Conservation (phyloP, 2,329 filamentous ascomycete species). For the Phialemonium atrogriseum region DNA sequence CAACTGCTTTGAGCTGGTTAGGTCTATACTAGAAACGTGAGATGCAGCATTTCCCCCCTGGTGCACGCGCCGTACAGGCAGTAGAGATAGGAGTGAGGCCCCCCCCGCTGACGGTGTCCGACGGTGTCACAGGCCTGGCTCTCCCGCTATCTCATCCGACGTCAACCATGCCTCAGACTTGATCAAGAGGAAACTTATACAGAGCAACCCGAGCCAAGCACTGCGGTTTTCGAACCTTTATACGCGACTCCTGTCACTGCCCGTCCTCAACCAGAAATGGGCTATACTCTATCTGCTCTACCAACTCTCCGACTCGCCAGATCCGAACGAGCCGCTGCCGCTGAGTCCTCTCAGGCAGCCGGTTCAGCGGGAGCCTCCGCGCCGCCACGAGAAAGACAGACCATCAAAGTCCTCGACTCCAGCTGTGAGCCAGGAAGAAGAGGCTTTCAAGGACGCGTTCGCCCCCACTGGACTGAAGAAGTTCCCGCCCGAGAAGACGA, state of each 20-base stretch:
- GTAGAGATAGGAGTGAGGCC: too few species aligned
- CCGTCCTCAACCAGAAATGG: slow-evolving; percentile 93
- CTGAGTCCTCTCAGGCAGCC: slow-evolving; percentile 31
- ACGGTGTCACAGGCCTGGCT: slow-evolving; percentile 32
- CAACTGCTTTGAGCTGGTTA: slow-evolving; percentile 44
- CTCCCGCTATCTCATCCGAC: slow-evolving; percentile 54
- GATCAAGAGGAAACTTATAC: slow-evolving; percentile 81
- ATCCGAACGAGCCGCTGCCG: slow-evolving; percentile 44
- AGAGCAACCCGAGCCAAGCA: slow-evolving; percentile 69
- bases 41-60: slow-evolving; percentile 8
- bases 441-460: slow-evolving; percentile 44
- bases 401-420: slow-evolving; percentile 26
- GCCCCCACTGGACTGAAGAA: slow-evolving; percentile 42
- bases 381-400: slow-evolving; percentile 4
- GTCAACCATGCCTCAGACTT: slow-evolving; percentile 89
- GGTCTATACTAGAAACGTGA: slow-evolving; percentile 44
- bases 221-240: slow-evolving; percentile 86
- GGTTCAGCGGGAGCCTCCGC: slow-evolving; percentile 15
- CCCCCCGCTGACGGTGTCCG: too few species aligned
- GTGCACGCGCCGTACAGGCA: slow-evolving; percentile 1
- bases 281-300: slow-evolving; percentile 88
- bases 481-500: slow-evolving; percentile 31
- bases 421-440: slow-evolving; percentile 34
- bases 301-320: slow-evolving; percentile 64
- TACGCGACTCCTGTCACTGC: slow-evolving; percentile 78